Percentiles rank a stretch among this genome's conserved stretches.
Conservation (phyloP, 352 stramenopile species). For the Globisporangium solare region DNA sequence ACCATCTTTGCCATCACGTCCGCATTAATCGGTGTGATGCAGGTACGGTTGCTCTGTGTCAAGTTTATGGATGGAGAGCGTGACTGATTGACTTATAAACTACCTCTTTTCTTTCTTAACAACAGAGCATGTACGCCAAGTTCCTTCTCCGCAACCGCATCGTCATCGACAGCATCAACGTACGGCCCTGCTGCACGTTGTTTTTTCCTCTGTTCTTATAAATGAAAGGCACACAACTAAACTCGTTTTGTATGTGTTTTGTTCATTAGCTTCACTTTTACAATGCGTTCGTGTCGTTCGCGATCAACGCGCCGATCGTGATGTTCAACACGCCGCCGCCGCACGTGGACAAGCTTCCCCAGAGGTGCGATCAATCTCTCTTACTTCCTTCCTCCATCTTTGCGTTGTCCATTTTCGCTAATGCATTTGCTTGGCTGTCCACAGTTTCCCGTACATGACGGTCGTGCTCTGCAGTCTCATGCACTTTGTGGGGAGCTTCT, state of each 20-base stretch:
- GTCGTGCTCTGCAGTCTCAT: slow-evolving; percentile 79
- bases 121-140: slow-evolving; percentile 84
- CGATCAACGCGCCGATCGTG: slow-evolving; percentile 77
- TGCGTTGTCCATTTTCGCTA: slow-evolving; percentile 3
- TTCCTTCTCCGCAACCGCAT: slow-evolving; percentile 75
- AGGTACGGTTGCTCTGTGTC: slow-evolving; percentile 16
- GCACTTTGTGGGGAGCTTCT: slow-evolving; percentile 80
- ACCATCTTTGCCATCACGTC: slow-evolving; percentile 70
- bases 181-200: slow-evolving; percentile 29
- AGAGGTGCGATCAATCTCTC: slow-evolving; percentile 20
- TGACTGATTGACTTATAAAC: background rate
- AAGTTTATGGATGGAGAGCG: background rate
- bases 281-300: slow-evolving; percentile 76
- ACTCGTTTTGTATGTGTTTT: too few species aligned
- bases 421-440: slow-evolving; percentile 4
- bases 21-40: slow-evolving; percentile 75
- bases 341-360: slow-evolving; percentile 48
- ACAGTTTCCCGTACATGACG: slow-evolving; percentile 67
- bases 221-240: background rate
- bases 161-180: slow-evolving; percentile 77
- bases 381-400: background rate
- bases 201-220: background rate
- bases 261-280: slow-evolving; percentile 78
- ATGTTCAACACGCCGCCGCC: slow-evolving; percentile 42
- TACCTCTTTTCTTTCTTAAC: background rate